A percentile compares a stretch with the other conserved stretches of the same genome.
Evolutionary conservation across 1,284 basidiomycete genomes (phyloP).

Genomic region (Exobasidium rhododendri): DNA sequence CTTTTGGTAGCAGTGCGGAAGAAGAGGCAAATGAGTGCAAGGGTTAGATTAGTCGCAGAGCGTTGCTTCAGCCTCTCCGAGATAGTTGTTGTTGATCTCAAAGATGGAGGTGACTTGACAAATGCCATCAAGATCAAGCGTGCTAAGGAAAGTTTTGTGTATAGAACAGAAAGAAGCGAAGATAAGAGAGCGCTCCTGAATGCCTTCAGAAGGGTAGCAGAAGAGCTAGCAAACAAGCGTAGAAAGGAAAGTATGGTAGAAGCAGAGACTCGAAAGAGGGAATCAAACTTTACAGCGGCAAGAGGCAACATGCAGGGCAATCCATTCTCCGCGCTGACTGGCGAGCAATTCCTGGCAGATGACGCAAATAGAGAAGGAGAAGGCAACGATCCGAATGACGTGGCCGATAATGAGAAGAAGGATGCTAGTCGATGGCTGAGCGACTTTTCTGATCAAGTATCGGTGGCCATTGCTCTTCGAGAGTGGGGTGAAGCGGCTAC

Average conservation of each 20-base stretch:
- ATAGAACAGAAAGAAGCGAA: slow-evolving; percentile 72
- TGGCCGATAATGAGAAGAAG: slow-evolving; percentile 29
- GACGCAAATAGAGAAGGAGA: slow-evolving; percentile 23
- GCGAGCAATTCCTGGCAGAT: slow-evolving; percentile 9
- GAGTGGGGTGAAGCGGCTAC: slow-evolving; percentile 82
- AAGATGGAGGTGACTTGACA: slow-evolving; percentile 85
- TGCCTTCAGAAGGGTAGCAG: slow-evolving; percentile 85
- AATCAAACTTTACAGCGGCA: slow-evolving; percentile 16
- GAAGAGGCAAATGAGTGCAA: slow-evolving; percentile 57
- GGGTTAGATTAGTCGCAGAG: slow-evolving; percentile 75
- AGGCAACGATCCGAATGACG: slow-evolving; percentile 18
- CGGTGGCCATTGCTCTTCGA: slow-evolving; percentile 82
- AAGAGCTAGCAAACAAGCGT: slow-evolving; percentile 80
- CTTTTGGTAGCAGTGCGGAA: slow-evolving; percentile 74
- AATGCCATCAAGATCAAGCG: slow-evolving; percentile 95
- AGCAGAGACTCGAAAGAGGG: slow-evolving; percentile 26
- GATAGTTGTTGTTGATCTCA: slow-evolving; percentile 88
- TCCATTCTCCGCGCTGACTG: slow-evolving; percentile 15
- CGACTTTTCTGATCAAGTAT: slow-evolving; percentile 85
- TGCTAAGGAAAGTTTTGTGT: slow-evolving; percentile 89
- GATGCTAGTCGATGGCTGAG: slow-evolving; percentile 69
- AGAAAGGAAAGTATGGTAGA: slow-evolving; percentile 77
- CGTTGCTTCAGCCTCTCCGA: slow-evolving; percentile 86
- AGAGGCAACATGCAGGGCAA: background rate
- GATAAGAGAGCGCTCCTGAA: slow-evolving; percentile 83